Evolutionary conservation across 495 filamentous ascomycete species (phyloP), one percentile per base, ranked within the genome.

Genomic region (Immersiella caudata): DNA sequence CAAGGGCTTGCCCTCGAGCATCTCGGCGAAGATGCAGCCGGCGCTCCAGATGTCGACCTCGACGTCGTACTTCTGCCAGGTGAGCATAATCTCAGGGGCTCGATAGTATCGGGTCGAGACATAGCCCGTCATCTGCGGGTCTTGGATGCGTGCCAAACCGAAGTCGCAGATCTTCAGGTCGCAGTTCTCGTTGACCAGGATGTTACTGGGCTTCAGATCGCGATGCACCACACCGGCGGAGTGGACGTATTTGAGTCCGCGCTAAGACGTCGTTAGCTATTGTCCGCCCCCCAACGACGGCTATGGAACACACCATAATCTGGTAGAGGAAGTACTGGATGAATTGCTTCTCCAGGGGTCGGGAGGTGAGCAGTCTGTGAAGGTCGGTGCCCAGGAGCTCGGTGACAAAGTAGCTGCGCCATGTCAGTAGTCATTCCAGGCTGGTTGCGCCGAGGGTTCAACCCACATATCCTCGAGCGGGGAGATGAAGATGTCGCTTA

Each of bases 31-130:
- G 73, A 99, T 99, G 80, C 95, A 99, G 64, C 94, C 95, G 11
- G 96, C 94, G 75, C 94, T 97, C 95, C 95, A 99, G 74, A 99
- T 97, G 79, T 99, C 95, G 60, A 99, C 95, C 83, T 98, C 96
- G 54, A 97, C 92, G 73, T 99, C 95, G 80, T 99, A 99, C 81
- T 98, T 99, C 79, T 99, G 95, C 95, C 95, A 99, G 54, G 95
- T 99, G 73, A 99, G 93, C 95, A 99, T 99, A 76, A 99, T 99
- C 80, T 99, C 95, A 18, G 95, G 95, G 5, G 95, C 95, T 59
- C 95, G 90, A 82, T 99, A 99, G 84, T 99, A 99, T 82, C 95
- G 86, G 60, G 95, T 99, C 58, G 95, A 99, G 51, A 99, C 95
- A 75, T 99, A 99, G 73, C 95, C 95, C 49, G 95, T 99, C 95